Conservation (phyloP, 1,284 basidiomycete genomes). For the Apiotrichum siamense region DNA sequence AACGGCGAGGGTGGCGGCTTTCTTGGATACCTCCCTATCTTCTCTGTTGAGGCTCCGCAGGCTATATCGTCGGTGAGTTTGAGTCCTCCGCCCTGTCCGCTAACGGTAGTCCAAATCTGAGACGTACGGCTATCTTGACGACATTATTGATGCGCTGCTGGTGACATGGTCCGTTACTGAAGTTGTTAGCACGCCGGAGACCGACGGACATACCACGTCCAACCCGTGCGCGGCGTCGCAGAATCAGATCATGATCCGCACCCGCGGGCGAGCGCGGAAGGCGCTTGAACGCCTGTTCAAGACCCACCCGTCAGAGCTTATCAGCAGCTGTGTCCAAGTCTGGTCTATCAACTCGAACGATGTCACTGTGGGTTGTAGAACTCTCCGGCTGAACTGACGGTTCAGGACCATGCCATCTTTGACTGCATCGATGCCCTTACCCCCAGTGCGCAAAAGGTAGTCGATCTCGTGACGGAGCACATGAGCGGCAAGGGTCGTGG, state of each 20-base stretch:
- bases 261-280: conserved; percentile 60
- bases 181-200: not conserved
- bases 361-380: conserved; percentile 26
- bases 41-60: conserved; percentile 40
- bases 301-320: conserved; percentile 67
- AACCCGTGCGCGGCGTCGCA: conserved; percentile 4
- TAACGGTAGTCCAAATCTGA: conserved; percentile 18
- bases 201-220: not conserved
- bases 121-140: conserved; percentile 30
- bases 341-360: conserved; percentile 31
- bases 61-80: conserved; percentile 23
- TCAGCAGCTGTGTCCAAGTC: conserved; percentile 53
- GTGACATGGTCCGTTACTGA: conserved; percentile 34
- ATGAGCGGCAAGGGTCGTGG: conserved; percentile 48
- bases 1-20: conserved; percentile 49
- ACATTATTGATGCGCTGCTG: conserved; percentile 32
- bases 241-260: conserved; percentile 40
- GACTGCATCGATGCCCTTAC: conserved; percentile 78
- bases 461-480: conserved; percentile 81
- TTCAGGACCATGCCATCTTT: conserved; percentile 56
- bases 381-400: not conserved
- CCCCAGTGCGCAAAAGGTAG: conserved; percentile 77
- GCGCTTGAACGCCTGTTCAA: conserved; percentile 83
- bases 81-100: not conserved
- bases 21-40: conserved; percentile 47